Base-by-base conservation (phyloP, 805 yeast species). In the Candida ficus region DNA sequence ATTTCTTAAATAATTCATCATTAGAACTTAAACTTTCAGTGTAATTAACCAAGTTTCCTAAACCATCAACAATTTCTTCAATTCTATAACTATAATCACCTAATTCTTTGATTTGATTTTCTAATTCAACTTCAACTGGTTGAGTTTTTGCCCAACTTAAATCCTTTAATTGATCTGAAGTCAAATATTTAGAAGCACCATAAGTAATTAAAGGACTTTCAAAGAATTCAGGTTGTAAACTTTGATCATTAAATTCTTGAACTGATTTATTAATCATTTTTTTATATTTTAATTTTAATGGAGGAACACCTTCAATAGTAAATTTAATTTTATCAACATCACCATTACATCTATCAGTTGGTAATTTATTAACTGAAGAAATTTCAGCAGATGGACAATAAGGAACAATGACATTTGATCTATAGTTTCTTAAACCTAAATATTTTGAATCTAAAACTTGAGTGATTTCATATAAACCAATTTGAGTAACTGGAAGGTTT, bases 391-490 rank as follows among this genome's bases (percentile, higher is more conserved):
- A 66, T 1, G 99, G 99, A 59, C 99, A 91, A 32, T 69, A 58
- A 4, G 95, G 80, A 8, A 93, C 68, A 16, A 83, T 54, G 27
- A 88, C 68, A 37, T 78, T 81, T 1, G 83, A 75, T 45, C 73
- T 76, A 46, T 69, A 73, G 2, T 79, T 67, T 50, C 85, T 73
- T 26, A 86, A 73, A 14, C 72, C 74, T 26, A 83, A 64, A 33
- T 76, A 75, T 41, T 79, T 79, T 1, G 70, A 60, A 57, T 93
- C 99, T 2, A 71, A 56, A 6, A 90, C 93, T 39, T 75, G 71
- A 20, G 63, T 67, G 4, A 93, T 70, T 43, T 75, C 76, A 61
- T 93, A 93, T n/a, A 74, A 67, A 2, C 99, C 99, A 0, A 93
- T 83, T 14, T 72, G 64, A 1, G 60, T 58, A 7, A 89, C 62